phyloP scores from a whole-genome alignment of 2,329 filamentous ascomycete species.

The Nectriaceae sp. region DNA sequence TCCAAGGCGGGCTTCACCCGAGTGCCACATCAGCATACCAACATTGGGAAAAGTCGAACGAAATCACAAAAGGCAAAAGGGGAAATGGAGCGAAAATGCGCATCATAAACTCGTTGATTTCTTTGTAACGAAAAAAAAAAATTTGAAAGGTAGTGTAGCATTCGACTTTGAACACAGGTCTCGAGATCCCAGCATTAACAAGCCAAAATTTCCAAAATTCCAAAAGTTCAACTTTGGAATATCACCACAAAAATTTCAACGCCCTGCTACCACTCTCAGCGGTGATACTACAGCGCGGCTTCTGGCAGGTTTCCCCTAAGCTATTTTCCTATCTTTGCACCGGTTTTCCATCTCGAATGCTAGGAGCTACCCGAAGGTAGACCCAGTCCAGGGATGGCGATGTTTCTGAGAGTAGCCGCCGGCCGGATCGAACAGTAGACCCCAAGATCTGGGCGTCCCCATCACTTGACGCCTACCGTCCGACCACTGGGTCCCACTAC shows the following conservation, averaged over 20 bases:
- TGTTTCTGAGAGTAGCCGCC: slow-evolving; percentile 21
- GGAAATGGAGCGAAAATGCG: no score
- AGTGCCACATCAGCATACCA: no score
- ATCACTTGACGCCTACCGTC: slow-evolving; percentile 1
- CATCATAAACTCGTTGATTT: no score
- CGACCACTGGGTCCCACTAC: background rate
- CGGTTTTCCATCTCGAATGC: slow-evolving; percentile 20
- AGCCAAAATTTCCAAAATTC: no score
- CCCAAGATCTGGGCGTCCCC: no score
- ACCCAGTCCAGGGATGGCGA: slow-evolving; percentile 19
- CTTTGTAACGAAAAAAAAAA: no score
- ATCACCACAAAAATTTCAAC: slow-evolving; percentile 3
- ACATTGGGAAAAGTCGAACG: no score
- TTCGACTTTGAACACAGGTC: no score
- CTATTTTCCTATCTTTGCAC: slow-evolving; percentile 32
- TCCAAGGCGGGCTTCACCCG: no score
- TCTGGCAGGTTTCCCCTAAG: slow-evolving; percentile 31
- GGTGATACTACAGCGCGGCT: slow-evolving; percentile 28
- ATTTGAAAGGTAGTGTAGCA: no score
- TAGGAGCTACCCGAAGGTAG: slow-evolving; percentile 1
- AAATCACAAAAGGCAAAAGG: no score
- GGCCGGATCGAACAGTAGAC: background rate
- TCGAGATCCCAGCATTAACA: no score
- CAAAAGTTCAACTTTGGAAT: slow-evolving; percentile 8
- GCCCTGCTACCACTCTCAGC: slow-evolving; percentile 26